These are phyloP conservation scores for Fusarium circinatum DNA, from an alignment of 2,329 filamentous ascomycete genomes.

Conservation along the genomic window DNA sequence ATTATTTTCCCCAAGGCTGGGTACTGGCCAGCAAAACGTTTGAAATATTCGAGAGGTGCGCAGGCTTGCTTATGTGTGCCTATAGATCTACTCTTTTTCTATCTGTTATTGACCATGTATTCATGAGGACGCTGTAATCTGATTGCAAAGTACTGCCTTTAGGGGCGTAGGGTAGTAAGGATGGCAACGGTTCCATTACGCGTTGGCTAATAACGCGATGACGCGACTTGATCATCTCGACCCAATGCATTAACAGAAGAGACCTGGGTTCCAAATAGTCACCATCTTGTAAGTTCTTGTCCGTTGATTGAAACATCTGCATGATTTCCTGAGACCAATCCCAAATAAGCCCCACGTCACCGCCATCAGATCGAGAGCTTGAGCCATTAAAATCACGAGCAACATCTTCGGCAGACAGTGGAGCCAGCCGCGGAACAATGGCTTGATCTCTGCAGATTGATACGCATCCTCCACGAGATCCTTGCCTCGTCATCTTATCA, in stretches of 20 bases:
- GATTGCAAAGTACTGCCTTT: background rate
- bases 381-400: background rate
- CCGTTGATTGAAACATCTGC: fast-evolving
- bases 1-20: too few relatives aligned
- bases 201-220: background rate
- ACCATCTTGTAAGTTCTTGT: fast-evolving
- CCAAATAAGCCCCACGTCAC: fast-evolving
- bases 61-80: too few relatives aligned
- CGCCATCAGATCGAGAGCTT: background rate
- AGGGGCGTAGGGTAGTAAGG: background rate
- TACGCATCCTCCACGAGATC: background rate
- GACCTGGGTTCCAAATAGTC: background rate
- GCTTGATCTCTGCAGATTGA: slow-evolving; percentile 5
- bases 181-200: background rate
- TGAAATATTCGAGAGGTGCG: too few relatives aligned
- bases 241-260: fast-evolving
- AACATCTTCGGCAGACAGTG: background rate
- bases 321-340: fast-evolving
- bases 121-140: background rate
- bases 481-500: slow-evolving; percentile 21
- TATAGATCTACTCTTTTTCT: too few relatives aligned
- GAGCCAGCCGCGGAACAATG: background rate
- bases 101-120: too few relatives aligned
- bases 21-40: too few relatives aligned
- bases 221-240: fast-evolving